phyloP scores from a whole-genome alignment of 495 filamentous ascomycete species.

The Aspergillus cavernicola region DNA sequence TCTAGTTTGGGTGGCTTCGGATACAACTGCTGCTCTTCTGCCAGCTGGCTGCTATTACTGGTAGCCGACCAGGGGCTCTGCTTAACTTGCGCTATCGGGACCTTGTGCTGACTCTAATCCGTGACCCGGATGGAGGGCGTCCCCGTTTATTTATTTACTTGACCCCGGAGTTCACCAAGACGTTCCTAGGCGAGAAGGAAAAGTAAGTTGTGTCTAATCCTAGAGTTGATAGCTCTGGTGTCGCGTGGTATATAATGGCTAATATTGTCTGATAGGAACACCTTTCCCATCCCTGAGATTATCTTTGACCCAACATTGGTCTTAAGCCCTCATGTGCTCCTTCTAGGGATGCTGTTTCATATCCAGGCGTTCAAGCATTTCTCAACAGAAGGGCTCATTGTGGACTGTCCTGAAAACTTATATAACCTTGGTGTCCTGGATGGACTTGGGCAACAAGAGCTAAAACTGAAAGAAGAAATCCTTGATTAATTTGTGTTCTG shows the following conservation, averaged over 20 bases:
- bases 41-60: constrained; percentile 34
- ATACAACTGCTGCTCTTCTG: constrained; percentile 35
- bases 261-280: constrained; percentile 22
- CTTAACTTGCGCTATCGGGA: constrained; percentile 29
- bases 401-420: too few relatives aligned
- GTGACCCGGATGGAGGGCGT: constrained; percentile 25
- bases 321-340: constrained; percentile 19
- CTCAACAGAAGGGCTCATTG: constrained; percentile 1
- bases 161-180: constrained; percentile 31
- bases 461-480: constrained; percentile 26
- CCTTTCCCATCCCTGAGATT: constrained; percentile 28
- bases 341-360: constrained; percentile 31
- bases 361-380: constrained; percentile 27
- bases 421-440: too few relatives aligned
- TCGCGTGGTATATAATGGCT: not conserved
- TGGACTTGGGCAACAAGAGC: constrained; percentile 26
- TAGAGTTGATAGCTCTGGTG: not conserved
- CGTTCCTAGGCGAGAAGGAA: constrained; percentile 31
- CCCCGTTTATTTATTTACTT: constrained; percentile 31
- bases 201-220: not conserved
- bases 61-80: constrained; percentile 28
- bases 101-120: constrained; percentile 27
- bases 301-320: constrained; percentile 29
- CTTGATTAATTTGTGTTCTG: constrained; percentile 21
- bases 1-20: constrained; percentile 27